Conservation (phyloP, 1,284 basidiomycete species). For the Lignosus rhinocerotis region DNA sequence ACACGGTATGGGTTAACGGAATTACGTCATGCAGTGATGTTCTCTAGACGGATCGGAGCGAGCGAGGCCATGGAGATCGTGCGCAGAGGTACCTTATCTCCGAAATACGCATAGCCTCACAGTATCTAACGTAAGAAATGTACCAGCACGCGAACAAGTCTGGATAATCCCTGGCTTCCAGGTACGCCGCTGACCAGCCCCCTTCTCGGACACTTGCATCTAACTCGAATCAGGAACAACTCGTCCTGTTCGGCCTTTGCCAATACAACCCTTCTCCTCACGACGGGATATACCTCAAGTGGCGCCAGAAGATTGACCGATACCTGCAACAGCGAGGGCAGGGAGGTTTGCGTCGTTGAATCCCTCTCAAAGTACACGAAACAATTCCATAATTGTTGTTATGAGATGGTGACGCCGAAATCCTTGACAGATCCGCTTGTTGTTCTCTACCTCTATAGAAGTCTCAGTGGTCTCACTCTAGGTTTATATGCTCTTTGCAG, state of each 20-base stretch:
- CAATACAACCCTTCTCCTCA: slow-evolving; percentile 60
- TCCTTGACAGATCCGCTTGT: background rate
- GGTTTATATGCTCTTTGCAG: background rate
- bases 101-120: background rate
- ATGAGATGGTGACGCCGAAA: background rate
- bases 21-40: slow-evolving; percentile 63
- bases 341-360: slow-evolving; percentile 9
- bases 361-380: background rate
- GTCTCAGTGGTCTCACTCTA: background rate
- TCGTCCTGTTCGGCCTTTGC: slow-evolving; percentile 76
- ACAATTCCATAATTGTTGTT: background rate
- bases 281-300: slow-evolving; percentile 69
- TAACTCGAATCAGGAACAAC: slow-evolving; percentile 53
- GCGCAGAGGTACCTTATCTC: slow-evolving; percentile 49
- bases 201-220: background rate
- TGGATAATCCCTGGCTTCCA: slow-evolving; percentile 75
- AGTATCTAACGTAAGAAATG: slow-evolving; percentile 4
- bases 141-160: slow-evolving; percentile 70
- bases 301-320: slow-evolving; percentile 46
- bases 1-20: slow-evolving; percentile 4
- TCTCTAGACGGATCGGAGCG: slow-evolving; percentile 52
- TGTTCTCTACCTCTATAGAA: slow-evolving; percentile 8
- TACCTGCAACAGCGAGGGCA: slow-evolving; percentile 24
- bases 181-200: slow-evolving; percentile 16
- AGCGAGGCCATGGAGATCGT: slow-evolving; percentile 64